Evolutionary conservation across 306 rosid genomes (phyloP), one percentile per base, ranked within the genome.

Genomic region (Senna tora): DNA sequence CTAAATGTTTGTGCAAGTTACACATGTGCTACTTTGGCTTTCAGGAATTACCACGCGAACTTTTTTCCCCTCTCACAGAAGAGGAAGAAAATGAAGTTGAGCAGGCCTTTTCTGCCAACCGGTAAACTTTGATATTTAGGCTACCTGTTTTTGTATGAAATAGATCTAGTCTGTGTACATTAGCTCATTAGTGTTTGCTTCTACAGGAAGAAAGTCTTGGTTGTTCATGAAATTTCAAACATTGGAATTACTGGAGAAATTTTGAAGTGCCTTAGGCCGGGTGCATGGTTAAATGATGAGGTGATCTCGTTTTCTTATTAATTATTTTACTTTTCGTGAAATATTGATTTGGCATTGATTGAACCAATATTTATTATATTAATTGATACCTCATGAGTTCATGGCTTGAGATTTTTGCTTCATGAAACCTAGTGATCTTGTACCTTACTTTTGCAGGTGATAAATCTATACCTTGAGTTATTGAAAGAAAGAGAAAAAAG

Each of bases 241-340:
- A 86, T 95, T 50, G 89, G 77, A 79, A 88, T 95, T 39, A 82
- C 88, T 0, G 97, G 87, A 22, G 88, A 92, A 66, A 65, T 71
- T 74, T 62, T 95, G 62, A 92, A 76, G 75, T 92, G 99, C 79
- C 93, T 95, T 67, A 61, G 84, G 43, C 90, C 93, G 0, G 77
- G 83, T 28, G 93, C 86, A 14, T 95, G 99, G 99, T 80, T 95
- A 75, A 95, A 95, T 59, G 99, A 95, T 77, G 99, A 92, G 96
- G 99, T 95, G 67, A 70, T 72, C 69, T 83, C 75, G 63, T 68
- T 52, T 66, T 62, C 63, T 19, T 69, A 12, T 68, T 54, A 21
- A 30, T 19, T 64, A 57, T 15, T 61, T 30, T 14, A 13, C 60
- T 28, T n/a, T 70, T 72, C 33, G 62, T 66, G 56, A 61, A 43